Conservation (phyloP, 2,329 filamentous ascomycete species). For the Westerdykella sp. region DNA sequence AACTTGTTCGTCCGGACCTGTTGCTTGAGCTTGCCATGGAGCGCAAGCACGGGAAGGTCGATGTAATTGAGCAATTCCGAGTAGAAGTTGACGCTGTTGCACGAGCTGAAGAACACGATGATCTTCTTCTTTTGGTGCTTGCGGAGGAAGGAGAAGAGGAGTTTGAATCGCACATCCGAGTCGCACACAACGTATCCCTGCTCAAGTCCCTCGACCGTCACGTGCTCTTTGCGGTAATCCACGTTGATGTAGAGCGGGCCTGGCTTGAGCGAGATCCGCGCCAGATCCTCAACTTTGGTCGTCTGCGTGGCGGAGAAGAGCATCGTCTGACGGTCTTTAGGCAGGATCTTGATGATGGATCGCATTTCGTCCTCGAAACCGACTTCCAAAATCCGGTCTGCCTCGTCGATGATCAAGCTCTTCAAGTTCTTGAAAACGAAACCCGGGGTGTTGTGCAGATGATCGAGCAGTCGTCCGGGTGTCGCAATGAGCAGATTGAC, state of each 20-base stretch:
- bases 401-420: slow-evolving; percentile 90
- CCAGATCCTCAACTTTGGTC: slow-evolving; percentile 95
- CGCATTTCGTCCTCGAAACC: slow-evolving; percentile 99
- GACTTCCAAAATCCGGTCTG: slow-evolving; percentile 91
- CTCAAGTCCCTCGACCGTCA: slow-evolving; percentile 87
- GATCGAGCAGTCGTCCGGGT: slow-evolving; percentile 85
- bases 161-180: slow-evolving; percentile 84
- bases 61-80: slow-evolving; percentile 96
- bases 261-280: slow-evolving; percentile 82
- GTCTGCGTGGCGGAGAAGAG: slow-evolving; percentile 99
- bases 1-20: slow-evolving; percentile 98
- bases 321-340: slow-evolving; percentile 86
- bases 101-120: slow-evolving; percentile 86
- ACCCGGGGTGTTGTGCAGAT: slow-evolving; percentile 83
- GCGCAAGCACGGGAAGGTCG: slow-evolving; percentile 77
- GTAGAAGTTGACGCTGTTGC: slow-evolving; percentile 93
- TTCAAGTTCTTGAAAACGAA: slow-evolving; percentile 92
- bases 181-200: slow-evolving; percentile 95
- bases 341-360: slow-evolving; percentile 86
- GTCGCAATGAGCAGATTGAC: slow-evolving; percentile 94
- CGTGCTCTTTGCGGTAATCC: slow-evolving; percentile 80
- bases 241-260: slow-evolving; percentile 97
- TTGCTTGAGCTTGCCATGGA: slow-evolving; percentile 94
- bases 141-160: slow-evolving; percentile 92
- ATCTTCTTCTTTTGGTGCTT: slow-evolving; percentile 92